Percentiles rank a stretch among this genome's conserved stretches.
phyloP scores from a whole-genome alignment of 108 stramenopile species.

The Pelagomonas calceolata region DNA sequence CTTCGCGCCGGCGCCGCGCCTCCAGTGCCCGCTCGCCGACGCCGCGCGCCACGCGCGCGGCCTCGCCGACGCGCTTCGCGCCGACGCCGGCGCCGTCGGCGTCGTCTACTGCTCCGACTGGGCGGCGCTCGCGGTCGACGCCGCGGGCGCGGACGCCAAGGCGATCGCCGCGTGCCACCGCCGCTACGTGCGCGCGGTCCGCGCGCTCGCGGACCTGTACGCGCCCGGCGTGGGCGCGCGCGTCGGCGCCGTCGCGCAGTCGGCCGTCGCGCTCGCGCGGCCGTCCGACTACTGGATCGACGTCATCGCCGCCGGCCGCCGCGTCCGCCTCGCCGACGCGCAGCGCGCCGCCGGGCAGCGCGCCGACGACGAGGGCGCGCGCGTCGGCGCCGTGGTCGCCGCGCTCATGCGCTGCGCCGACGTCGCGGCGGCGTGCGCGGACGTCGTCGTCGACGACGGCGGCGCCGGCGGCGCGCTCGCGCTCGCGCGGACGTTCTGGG shows the following conservation, averaged over 20 bases:
- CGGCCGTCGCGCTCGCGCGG: slow-evolving; percentile 69
- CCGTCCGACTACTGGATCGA: slow-evolving; percentile 88
- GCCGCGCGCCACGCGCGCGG: slow-evolving; percentile 47
- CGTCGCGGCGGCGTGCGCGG: background rate
- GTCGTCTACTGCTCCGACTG: slow-evolving; percentile 70
- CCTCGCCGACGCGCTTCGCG: slow-evolving; percentile 2
- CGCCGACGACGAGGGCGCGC: background rate
- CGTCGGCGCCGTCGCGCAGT: slow-evolving; percentile 60
- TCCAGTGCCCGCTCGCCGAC: slow-evolving; percentile 58
- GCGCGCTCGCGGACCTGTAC: slow-evolving; percentile 44
- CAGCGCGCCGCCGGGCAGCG: slow-evolving; percentile 30
- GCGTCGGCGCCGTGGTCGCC: slow-evolving; percentile 7
- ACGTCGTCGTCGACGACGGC: background rate
- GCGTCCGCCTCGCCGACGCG: slow-evolving; percentile 65
- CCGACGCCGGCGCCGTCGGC: slow-evolving; percentile 9
- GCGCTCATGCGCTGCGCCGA: slow-evolving; percentile 12
- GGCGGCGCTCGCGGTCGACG: slow-evolving; percentile 63
- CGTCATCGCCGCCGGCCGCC: slow-evolving; percentile 78
- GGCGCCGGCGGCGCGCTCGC: background rate
- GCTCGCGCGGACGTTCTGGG: background rate
- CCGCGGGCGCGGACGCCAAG: slow-evolving; percentile 68
- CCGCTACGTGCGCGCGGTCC: slow-evolving; percentile 48
- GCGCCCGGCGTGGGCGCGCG: slow-evolving; percentile 40
- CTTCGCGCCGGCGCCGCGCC: slow-evolving; percentile 61
- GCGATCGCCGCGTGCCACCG: slow-evolving; percentile 59